These are phyloP conservation scores for Nidularia sp. DNA, from an alignment of 768 basidiomycete species.

Conservation along the genomic window DNA sequence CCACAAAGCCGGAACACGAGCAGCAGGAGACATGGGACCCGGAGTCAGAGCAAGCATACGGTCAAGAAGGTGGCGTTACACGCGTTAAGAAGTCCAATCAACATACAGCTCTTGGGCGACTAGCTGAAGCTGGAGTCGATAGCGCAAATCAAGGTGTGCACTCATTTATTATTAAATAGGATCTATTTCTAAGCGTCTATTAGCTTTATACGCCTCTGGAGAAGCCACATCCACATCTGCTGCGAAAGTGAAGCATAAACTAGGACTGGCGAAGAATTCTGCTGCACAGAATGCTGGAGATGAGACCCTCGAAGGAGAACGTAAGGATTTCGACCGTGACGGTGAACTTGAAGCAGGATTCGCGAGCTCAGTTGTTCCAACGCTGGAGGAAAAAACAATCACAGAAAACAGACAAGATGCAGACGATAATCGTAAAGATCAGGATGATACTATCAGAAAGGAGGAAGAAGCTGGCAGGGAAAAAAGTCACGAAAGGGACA, in stretches of 20 bases:
- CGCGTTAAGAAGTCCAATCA: conserved; percentile 33
- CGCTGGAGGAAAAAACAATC: conserved; percentile 63
- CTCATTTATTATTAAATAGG: background rate
- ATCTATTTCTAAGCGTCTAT: background rate
- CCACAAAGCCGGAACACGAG: conserved; percentile 43
- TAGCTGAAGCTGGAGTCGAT: conserved; percentile 32
- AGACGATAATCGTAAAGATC: background rate
- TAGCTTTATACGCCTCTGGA: conserved; percentile 36
- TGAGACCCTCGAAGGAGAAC: conserved; percentile 40
- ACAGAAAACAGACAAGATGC: conserved; percentile 37
- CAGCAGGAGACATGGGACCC: conserved; percentile 71
- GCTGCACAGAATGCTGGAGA: conserved; percentile 37
- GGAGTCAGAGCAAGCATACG: conserved; percentile 58
- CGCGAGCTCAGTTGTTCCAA: conserved; percentile 60
- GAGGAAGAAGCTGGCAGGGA: background rate
- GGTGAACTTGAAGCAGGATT: conserved; percentile 53
- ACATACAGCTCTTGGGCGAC: conserved; percentile 21
- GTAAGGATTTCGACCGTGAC: conserved; percentile 46
- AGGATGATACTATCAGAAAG: no score
- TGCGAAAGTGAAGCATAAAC: conserved; percentile 33
- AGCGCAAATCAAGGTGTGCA: conserved; percentile 47
- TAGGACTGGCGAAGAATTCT: conserved; percentile 35
- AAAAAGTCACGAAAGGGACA: background rate
- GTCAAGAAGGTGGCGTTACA: conserved; percentile 36
- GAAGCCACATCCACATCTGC: conserved; percentile 31